These are phyloP conservation scores for Sporobolomyces pararoseus DNA, from an alignment of 768 basidiomycete genomes.

Conservation along the genomic window DNA sequence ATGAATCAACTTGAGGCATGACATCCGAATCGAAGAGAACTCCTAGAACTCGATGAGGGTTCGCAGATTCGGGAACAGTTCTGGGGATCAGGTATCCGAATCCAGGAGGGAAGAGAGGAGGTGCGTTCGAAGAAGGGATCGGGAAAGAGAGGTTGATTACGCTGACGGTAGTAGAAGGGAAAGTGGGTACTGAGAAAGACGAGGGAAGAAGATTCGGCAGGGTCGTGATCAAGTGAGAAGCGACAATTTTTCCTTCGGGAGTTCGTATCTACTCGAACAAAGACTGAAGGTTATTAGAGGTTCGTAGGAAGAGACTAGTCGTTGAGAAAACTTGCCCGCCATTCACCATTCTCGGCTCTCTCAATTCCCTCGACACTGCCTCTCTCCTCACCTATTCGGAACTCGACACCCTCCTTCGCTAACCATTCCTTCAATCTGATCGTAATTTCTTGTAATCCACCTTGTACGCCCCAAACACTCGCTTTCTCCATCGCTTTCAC, in stretches of 20 bases:
- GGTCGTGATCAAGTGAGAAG: constrained; percentile 65
- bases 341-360: neutral
- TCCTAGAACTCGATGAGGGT: constrained; percentile 64
- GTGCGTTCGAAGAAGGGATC: constrained; percentile 16
- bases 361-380: constrained; percentile 26
- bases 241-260: neutral
- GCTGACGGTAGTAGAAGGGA: constrained; percentile 69
- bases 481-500: constrained; percentile 49
- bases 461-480: constrained; percentile 74
- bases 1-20: constrained; percentile 59
- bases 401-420: constrained; percentile 58
- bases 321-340: constrained; percentile 31
- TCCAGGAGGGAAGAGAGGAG: constrained; percentile 63
- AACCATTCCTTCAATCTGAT: constrained; percentile 58
- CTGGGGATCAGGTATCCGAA: constrained; percentile 95
- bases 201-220: constrained; percentile 66
- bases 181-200: constrained; percentile 51
- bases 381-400: constrained; percentile 50
- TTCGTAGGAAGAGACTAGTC: too few species aligned
- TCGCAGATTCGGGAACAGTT: constrained; percentile 36
- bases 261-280: constrained; percentile 19
- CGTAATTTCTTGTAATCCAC: constrained; percentile 69
- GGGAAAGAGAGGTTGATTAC: constrained; percentile 82
- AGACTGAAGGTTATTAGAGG: too few species aligned
- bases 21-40: constrained; percentile 85